phyloP scores from a whole-genome alignment of 352 stramenopile species.

The Phytophthora meadii region DNA sequence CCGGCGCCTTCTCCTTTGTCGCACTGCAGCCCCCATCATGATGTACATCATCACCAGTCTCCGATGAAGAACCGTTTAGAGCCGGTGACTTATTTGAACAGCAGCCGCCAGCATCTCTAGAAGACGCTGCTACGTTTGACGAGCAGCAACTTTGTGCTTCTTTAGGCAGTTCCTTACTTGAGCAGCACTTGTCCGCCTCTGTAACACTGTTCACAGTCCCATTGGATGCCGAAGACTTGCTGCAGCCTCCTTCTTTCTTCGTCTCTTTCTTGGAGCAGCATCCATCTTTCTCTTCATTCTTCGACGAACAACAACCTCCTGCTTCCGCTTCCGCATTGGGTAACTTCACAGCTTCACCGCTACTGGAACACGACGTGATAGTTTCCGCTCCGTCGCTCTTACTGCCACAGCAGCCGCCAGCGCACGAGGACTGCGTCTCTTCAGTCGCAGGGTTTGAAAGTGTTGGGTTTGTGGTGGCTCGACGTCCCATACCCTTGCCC shows the following conservation, averaged over 20 bases:
- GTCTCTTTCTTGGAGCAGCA: constrained; percentile 3
- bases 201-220: not conserved
- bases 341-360: constrained; percentile 17
- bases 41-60: no score
- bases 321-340: constrained; percentile 2
- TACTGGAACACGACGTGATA: constrained; percentile 27
- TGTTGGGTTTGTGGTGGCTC: not conserved
- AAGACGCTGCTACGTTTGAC: constrained; percentile 3
- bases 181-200: not conserved
- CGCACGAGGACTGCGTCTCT: constrained; percentile 3
- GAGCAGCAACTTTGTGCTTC: constrained; percentile 4
- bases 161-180: not conserved
- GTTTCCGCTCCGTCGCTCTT: constrained; percentile 39
- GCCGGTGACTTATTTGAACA: not conserved
- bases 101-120: not conserved
- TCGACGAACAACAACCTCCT: constrained; percentile 4
- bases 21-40: no score
- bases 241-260: not conserved
- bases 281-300: not conserved
- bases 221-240: not conserved
- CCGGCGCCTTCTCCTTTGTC: not conserved
- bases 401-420: constrained; percentile 7
- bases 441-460: not conserved
- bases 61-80: no score
- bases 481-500: constrained; percentile 23